These are phyloP conservation scores for Coelastrella sp. DNA, from an alignment of 139 green algal genomes.

Conservation along the genomic window DNA sequence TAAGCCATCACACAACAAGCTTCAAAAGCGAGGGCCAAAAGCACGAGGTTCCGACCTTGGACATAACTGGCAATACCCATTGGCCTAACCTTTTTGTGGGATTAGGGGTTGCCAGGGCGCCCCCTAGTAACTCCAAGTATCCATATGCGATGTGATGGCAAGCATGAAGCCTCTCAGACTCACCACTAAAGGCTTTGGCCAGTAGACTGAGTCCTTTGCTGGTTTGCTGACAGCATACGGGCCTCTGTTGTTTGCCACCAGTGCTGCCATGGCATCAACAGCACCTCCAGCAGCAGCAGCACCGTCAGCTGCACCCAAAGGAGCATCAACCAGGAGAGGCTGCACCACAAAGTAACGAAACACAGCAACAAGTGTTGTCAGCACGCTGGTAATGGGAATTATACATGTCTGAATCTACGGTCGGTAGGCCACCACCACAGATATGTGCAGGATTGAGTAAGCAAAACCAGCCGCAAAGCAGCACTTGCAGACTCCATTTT, in stretches of 20 bases:
- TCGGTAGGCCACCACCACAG: conserved; percentile 7
- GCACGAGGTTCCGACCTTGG: too few relatives aligned
- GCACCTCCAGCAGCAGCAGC: background rate
- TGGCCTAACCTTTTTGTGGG: too few relatives aligned
- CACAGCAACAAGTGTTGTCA: background rate
- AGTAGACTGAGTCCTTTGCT: background rate
- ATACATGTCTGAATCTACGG: background rate
- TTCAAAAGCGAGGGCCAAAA: too few relatives aligned
- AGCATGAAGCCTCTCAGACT: background rate
- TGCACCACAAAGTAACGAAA: background rate
- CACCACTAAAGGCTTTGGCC: conserved; percentile 12
- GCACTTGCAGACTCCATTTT: background rate
- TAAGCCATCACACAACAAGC: too few relatives aligned
- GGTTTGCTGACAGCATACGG: background rate
- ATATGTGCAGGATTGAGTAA: conserved; percentile 11
- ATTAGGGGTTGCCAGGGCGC: too few relatives aligned
- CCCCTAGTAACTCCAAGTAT: too few relatives aligned
- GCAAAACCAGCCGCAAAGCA: conserved; percentile 12
- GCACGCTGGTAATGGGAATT: background rate
- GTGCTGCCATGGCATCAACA: background rate
- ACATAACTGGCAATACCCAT: too few relatives aligned
- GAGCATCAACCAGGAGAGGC: background rate
- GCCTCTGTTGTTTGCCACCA: background rate
- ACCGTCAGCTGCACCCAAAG: background rate
- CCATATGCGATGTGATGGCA: background rate